Evolutionary conservation across 1,284 basidiomycete species (phyloP).

Genomic region (Apiotrichum sp.): DNA sequence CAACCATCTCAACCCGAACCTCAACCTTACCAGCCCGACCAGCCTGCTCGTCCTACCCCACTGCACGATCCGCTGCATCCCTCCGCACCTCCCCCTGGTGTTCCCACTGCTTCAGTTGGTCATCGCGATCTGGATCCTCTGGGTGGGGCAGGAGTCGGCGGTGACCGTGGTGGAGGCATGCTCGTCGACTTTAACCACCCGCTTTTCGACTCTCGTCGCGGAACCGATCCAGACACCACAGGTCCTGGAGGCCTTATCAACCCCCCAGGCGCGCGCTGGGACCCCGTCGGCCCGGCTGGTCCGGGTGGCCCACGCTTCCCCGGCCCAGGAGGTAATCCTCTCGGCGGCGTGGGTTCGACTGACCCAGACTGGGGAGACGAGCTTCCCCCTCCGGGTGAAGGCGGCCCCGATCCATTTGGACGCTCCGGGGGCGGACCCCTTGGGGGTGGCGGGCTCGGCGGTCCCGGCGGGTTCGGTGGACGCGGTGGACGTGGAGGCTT

Average conservation of each 20-base stretch:
- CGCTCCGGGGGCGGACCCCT: constrained; percentile 13
- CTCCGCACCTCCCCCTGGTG: neutral
- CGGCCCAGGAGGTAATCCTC: constrained; percentile 33
- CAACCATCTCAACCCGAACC: neutral
- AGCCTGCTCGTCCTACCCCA: constrained; percentile 21
- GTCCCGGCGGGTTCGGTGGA: constrained; percentile 17
- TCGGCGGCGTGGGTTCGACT: constrained; percentile 33
- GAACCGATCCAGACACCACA: constrained; percentile 12
- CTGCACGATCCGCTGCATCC: constrained; percentile 20
- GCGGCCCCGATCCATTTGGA: constrained; percentile 36
- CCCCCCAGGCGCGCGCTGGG: constrained; percentile 52
- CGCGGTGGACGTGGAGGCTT: constrained; percentile 11
- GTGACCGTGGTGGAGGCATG: constrained; percentile 50
- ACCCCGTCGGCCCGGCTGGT: constrained; percentile 50
- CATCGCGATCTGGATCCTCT: constrained; percentile 52
- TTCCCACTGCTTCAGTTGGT: constrained; percentile 47
- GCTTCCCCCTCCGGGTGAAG: constrained; percentile 44
- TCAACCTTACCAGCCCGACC: constrained; percentile 4
- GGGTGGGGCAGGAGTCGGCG: no score
- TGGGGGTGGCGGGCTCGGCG: constrained; percentile 6
- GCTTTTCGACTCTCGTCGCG: constrained; percentile 44
- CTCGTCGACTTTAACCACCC: constrained; percentile 53
- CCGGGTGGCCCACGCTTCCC: constrained; percentile 13
- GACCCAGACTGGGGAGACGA: constrained; percentile 44
- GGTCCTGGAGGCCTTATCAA: constrained; percentile 41